phyloP scores from a whole-genome alignment of 2,329 filamentous ascomycete species.

The Curvularia lunata region DNA sequence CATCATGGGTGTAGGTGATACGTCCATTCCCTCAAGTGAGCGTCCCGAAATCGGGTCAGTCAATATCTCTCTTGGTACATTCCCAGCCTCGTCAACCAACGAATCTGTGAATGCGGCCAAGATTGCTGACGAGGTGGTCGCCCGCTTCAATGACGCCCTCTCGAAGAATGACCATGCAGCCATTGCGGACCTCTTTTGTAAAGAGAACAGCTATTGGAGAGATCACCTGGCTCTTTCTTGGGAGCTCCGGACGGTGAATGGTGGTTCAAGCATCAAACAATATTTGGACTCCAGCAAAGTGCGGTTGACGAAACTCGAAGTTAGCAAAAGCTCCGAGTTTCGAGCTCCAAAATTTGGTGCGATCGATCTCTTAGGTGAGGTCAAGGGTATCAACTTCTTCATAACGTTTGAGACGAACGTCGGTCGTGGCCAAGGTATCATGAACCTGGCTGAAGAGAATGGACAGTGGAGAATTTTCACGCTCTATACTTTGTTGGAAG shows the following conservation, averaged over 20 bases:
- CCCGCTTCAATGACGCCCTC: slow-evolving; percentile 53
- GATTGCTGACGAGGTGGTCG: slow-evolving; percentile 51
- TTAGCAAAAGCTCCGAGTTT: slow-evolving; percentile 35
- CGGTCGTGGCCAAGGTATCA: slow-evolving; percentile 43
- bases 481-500: slow-evolving; percentile 46
- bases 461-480: slow-evolving; percentile 52
- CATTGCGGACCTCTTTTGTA: slow-evolving; percentile 54
- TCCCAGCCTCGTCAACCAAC: slow-evolving; percentile 44
- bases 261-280: slow-evolving; percentile 54
- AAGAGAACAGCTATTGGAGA: slow-evolving; percentile 62
- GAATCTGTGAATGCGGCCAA: slow-evolving; percentile 46
- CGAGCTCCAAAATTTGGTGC: slow-evolving; percentile 35
- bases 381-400: slow-evolving; percentile 38
- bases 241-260: slow-evolving; percentile 60
- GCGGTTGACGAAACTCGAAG: slow-evolving; percentile 35
- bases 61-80: slow-evolving; percentile 59
- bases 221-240: slow-evolving; percentile 65
- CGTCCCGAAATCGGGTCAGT: slow-evolving; percentile 61
- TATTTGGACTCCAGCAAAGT: slow-evolving; percentile 42
- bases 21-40: slow-evolving; percentile 48
- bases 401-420: slow-evolving; percentile 39
- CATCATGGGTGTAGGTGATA: slow-evolving; percentile 33
- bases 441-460: slow-evolving; percentile 43
- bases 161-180: slow-evolving; percentile 42
- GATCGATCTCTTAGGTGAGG: slow-evolving; percentile 39